A percentile compares a stretch with the other conserved stretches of the same genome.
Evolutionary conservation across 495 filamentous ascomycete genomes (phyloP).

Genomic region (Aspergillus hancockii): DNA sequence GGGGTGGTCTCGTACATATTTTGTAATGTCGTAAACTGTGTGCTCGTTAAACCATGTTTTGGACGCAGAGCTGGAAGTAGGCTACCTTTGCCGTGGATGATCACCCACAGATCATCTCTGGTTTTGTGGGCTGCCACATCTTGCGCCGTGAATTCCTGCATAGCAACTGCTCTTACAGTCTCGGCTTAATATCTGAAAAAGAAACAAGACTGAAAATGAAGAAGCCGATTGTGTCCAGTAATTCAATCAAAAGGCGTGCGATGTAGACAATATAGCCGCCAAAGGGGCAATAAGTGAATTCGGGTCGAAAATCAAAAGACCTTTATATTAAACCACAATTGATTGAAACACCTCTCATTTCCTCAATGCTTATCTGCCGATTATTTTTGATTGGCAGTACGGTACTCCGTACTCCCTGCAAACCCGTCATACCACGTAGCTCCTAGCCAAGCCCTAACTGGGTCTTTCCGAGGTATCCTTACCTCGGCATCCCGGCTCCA

Average conservation of each 20-base stretch:
- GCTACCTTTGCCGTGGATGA: constrained; percentile 53
- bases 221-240: no score
- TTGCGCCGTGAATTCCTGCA: constrained; percentile 35
- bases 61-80: background rate
- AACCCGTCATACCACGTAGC: background rate
- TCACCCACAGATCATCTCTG: constrained; percentile 50
- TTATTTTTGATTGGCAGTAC: background rate
- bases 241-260: background rate
- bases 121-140: constrained; percentile 50
- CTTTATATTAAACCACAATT: background rate
- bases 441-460: background rate
- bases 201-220: background rate
- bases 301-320: background rate
- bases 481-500: background rate
- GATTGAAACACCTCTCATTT: background rate
- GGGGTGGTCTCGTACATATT: constrained; percentile 55
- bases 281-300: no score
- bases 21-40: constrained; percentile 53
- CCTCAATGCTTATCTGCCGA: background rate
- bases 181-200: background rate
- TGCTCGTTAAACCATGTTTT: background rate
- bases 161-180: background rate
- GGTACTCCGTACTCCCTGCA: background rate
- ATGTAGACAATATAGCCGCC: background rate
- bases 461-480: background rate